Percentiles rank a stretch among this genome's conserved stretches.
Conservation (phyloP, 2,329 filamentous ascomycete genomes). For the Fusarium coffeatum region DNA sequence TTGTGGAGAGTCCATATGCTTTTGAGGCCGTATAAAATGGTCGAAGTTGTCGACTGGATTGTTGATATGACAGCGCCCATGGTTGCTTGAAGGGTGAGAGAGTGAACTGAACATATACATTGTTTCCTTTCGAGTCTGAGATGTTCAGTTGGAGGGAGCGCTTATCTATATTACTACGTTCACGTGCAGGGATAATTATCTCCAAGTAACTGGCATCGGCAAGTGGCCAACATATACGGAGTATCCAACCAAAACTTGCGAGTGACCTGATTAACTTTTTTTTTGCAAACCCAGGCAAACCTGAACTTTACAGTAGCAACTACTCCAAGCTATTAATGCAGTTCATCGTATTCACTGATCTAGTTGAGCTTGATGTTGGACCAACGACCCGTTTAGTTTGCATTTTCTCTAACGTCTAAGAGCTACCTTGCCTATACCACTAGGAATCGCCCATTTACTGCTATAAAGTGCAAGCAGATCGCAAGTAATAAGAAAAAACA, state of each 20-base stretch:
- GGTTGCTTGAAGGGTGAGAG: not conserved
- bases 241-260: not conserved
- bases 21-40: conserved; percentile 42
- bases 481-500: conserved; percentile 22
- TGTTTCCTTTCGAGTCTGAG: too few species aligned
- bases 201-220: not conserved
- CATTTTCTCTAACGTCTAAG: conserved; percentile 50
- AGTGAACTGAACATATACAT: not conserved
- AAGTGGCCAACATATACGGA: not conserved
- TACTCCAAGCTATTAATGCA: not conserved
- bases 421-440: conserved; percentile 30
- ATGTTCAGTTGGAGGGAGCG: not conserved
- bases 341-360: not conserved
- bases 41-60: conserved; percentile 38
- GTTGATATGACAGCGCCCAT: conserved; percentile 53
- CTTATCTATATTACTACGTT: not conserved
- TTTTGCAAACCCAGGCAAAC: not conserved
- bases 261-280: not conserved
- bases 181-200: not conserved
- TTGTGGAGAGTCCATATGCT: conserved; percentile 45
- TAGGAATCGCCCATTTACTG: conserved; percentile 20
- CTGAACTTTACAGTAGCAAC: not conserved
- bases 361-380: conserved; percentile 1
- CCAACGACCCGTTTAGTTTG: conserved; percentile 32
- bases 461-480: conserved; percentile 18